Evolutionary conservation across 2,329 filamentous ascomycete genomes (phyloP).

Genomic region (Ophiostoma novo-ulmi): DNA sequence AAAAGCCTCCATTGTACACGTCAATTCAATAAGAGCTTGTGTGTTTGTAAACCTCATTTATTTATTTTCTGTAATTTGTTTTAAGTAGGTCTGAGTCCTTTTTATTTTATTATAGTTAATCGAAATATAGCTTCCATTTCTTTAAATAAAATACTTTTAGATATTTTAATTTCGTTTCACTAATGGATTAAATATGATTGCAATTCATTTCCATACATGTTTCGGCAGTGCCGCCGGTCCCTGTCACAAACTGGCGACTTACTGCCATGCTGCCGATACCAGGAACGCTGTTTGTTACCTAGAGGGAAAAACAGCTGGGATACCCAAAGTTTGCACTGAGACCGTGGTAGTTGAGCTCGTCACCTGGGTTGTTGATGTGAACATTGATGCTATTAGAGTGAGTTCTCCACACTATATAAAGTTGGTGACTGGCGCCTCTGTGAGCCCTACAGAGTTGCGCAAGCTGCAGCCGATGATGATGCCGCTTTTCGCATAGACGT

Average conservation of each 20-base stretch:
- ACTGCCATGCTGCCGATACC: background rate
- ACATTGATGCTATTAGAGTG: background rate
- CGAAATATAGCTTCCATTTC: no score
- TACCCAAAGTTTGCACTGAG: background rate
- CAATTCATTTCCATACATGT: background rate
- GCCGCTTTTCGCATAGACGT: background rate
- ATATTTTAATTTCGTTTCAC: no score
- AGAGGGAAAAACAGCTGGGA: background rate
- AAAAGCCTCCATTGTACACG: background rate
- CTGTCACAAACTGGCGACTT: background rate
- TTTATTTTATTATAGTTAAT: no score
- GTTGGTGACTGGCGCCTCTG: background rate
- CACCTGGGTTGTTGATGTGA: background rate
- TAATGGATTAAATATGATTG: no score
- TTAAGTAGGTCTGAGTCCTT: no score
- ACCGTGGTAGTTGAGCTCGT: background rate
- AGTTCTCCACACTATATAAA: background rate
- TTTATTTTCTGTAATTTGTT: no score
- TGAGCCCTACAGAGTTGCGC: background rate
- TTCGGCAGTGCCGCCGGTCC: background rate
- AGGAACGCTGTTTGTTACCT: background rate
- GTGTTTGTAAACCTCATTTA: no score
- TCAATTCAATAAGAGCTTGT: no score
- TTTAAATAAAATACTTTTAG: no score
- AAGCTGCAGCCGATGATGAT: conserved; percentile 6